Percentiles rank a stretch among this genome's conserved stretches.
These are phyloP conservation scores for Diplocarpon rosae DNA, from an alignment of 2,329 filamentous ascomycete genomes.

Conservation along the genomic window DNA sequence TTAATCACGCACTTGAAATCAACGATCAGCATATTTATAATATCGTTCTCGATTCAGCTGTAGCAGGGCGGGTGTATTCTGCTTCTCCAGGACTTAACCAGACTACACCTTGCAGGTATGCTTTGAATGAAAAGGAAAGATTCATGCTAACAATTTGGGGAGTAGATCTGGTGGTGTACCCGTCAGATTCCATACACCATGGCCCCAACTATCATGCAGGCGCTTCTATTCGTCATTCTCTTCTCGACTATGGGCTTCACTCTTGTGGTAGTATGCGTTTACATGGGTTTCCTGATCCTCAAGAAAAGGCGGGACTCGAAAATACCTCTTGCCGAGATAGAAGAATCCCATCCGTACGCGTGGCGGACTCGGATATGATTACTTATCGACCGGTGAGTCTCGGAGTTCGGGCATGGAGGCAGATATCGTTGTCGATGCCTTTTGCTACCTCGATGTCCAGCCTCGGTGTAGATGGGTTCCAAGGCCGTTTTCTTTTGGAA, in stretches of 20 bases:
- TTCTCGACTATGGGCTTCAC: conserved; percentile 11
- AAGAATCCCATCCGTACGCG: conserved; percentile 13
- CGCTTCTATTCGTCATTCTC: conserved; percentile 12
- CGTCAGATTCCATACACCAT: conserved; percentile 1
- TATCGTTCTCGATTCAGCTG: too few relatives aligned
- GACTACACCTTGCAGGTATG: neutral
- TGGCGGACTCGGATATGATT: conserved; percentile 13
- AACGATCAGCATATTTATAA: too few relatives aligned
- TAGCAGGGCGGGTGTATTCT: neutral
- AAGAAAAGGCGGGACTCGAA: conserved; percentile 4
- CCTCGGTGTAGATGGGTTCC: too few relatives aligned
- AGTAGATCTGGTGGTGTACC: neutral
- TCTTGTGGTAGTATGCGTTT: conserved; percentile 8
- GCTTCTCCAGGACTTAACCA: neutral
- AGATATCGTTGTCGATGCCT: neutral
- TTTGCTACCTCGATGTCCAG: neutral
- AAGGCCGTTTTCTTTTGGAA: too few relatives aligned
- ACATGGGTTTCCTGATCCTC: conserved; percentile 12
- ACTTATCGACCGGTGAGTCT: neutral
- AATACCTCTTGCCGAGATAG: neutral
- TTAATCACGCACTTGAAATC: neutral
- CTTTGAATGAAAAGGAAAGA: neutral
- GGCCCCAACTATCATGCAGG: conserved; percentile 11
- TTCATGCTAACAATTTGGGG: too few relatives aligned
- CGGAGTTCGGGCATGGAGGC: neutral